phyloP scores from a whole-genome alignment of 371 early-diverging fungal genomes.

The Apophysomyces sp. region DNA sequence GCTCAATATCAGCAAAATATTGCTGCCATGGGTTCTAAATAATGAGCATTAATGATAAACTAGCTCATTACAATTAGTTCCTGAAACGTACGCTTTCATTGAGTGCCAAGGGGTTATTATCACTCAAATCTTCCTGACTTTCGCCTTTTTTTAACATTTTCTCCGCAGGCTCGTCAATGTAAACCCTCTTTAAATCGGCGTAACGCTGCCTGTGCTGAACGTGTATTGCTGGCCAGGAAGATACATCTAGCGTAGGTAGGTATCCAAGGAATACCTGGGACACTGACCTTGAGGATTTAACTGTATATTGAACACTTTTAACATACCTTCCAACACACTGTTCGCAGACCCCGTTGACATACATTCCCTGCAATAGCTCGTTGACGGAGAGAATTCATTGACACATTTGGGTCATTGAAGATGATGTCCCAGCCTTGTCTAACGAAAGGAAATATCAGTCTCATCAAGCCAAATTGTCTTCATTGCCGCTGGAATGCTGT shows the following conservation, averaged over 20 bases:
- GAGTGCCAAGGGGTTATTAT: conserved; percentile 84
- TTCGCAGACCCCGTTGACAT: conserved; percentile 42
- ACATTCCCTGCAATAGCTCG: conserved; percentile 33
- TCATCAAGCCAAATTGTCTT: not conserved
- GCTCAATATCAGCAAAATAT: conserved; percentile 85
- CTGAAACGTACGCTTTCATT: conserved; percentile 65
- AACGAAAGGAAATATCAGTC: not conserved
- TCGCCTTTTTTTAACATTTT: conserved; percentile 34
- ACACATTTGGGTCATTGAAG: conserved; percentile 23
- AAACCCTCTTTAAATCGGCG: conserved; percentile 59
- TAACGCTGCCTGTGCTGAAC: conserved; percentile 70
- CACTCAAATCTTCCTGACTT: conserved; percentile 49
- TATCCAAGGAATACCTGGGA: conserved; percentile 57
- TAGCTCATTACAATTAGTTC: not conserved
- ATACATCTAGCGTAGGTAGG: conserved; percentile 51
- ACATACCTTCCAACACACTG: conserved; percentile 51
- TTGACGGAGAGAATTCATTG: conserved; percentile 32
- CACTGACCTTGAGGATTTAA: not conserved
- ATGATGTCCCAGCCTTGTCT: conserved; percentile 30
- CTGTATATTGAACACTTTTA: not conserved
- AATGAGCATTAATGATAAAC: not conserved
- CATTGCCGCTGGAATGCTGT: not conserved
- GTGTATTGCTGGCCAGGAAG: conserved; percentile 62
- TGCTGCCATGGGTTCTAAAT: conserved; percentile 89
- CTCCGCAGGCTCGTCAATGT: conserved; percentile 68